phyloP scores from a whole-genome alignment of 257 asterid species.

The Jaltomata sinuosa region DNA sequence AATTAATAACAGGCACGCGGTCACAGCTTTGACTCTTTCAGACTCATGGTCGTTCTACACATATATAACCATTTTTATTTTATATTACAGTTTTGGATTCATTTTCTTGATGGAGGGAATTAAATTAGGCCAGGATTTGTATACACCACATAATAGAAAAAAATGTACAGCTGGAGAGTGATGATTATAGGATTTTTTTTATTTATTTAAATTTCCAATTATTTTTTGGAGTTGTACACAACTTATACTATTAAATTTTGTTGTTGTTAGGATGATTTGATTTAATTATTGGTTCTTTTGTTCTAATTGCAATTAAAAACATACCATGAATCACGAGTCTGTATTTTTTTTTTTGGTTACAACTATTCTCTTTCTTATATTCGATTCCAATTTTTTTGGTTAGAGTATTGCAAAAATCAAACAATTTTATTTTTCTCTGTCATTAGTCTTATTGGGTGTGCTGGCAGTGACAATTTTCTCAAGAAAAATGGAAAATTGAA shows the following conservation, averaged over 20 bases:
- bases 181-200: background rate
- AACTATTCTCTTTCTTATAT: background rate
- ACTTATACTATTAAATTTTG: background rate
- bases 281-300: background rate
- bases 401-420: background rate
- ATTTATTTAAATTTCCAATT: background rate
- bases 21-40: background rate
- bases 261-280: background rate
- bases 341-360: background rate
- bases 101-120: background rate
- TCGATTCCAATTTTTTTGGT: background rate
- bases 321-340: background rate
- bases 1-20: constrained; percentile 1
- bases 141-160: background rate
- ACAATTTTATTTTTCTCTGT: background rate
- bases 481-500: background rate
- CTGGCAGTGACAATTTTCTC: background rate
- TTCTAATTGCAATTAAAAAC: background rate
- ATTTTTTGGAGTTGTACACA: background rate
- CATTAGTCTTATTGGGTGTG: background rate
- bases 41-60: background rate
- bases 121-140: background rate
- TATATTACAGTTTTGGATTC: background rate
- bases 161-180: constrained; percentile 1
- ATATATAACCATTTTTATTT: background rate